A percentile compares a stretch with the other conserved stretches of the same genome.
phyloP scores from a whole-genome alignment of 441 rosid species.

The Raphanus hybrid region DNA sequence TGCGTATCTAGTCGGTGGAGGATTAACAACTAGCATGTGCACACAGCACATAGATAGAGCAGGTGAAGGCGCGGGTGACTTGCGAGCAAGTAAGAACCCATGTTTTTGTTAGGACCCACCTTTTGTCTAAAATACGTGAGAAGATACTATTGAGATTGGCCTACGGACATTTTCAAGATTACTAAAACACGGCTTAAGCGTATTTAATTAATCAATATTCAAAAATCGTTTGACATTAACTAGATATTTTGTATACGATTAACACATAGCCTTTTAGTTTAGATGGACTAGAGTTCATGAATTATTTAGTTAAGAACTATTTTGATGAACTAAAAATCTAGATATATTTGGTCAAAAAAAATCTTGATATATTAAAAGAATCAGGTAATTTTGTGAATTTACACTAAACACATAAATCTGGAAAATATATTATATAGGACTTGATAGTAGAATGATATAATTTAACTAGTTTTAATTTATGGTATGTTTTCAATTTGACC shows the following conservation, averaged over 20 bases:
- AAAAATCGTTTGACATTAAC: neutral
- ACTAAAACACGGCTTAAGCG: neutral
- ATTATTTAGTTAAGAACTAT: too few species aligned
- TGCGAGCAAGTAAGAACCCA: conserved; percentile 58
- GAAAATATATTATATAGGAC: neutral
- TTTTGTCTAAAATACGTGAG: conserved; percentile 44
- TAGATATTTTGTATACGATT: neutral
- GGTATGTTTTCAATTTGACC: too few species aligned
- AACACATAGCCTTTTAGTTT: neutral
- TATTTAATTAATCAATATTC: neutral
- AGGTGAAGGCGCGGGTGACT: conserved; percentile 47
- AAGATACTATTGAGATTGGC: conserved; percentile 35
- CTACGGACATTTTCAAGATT: conserved; percentile 23
- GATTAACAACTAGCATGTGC: conserved; percentile 54
- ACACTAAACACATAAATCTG: neutral
- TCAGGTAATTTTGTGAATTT: neutral
- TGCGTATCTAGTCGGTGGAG: conserved; percentile 49
- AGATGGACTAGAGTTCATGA: neutral
- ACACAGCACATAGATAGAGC: neutral
- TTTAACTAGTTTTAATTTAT: too few species aligned
- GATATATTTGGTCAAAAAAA: too few species aligned
- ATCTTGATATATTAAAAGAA: neutral
- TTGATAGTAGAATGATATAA: neutral
- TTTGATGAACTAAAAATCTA: too few species aligned
- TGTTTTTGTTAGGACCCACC: conserved; percentile 61